A percentile compares a stretch with the other conserved stretches of the same genome.
These are phyloP conservation scores for Lanmaoa rubissima DNA, from an alignment of 768 basidiomycete genomes.

Conservation along the genomic window DNA sequence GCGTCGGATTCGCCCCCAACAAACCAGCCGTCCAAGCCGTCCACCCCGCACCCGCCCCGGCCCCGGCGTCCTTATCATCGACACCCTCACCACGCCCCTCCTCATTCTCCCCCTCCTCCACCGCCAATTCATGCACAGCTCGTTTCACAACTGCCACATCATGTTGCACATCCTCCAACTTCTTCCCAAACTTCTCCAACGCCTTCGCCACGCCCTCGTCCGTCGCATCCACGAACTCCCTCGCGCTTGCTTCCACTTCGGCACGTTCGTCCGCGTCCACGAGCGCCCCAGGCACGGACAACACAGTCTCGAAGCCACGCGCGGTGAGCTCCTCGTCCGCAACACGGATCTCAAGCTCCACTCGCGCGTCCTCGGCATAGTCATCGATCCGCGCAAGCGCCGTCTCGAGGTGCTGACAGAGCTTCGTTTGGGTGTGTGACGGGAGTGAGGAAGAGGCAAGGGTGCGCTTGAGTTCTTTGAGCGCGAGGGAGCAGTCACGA, in stretches of 20 bases:
- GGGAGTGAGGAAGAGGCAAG: constrained; percentile 12
- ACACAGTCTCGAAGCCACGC: constrained; percentile 66
- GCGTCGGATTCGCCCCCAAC: constrained; percentile 36
- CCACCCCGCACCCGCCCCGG: constrained; percentile 24
- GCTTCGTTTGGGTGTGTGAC: not conserved
- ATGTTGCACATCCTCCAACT: constrained; percentile 71
- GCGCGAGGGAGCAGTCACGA: constrained; percentile 65
- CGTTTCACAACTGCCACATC: constrained; percentile 72
- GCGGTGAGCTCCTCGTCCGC: constrained; percentile 68
- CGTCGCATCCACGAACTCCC: constrained; percentile 32
- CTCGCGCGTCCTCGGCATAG: constrained; percentile 74
- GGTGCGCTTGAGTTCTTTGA: constrained; percentile 52
- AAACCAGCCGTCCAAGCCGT: constrained; percentile 61
- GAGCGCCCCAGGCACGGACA: constrained; percentile 54
- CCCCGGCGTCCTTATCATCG: not conserved
- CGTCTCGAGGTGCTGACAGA: constrained; percentile 38
- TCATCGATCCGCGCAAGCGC: constrained; percentile 67
- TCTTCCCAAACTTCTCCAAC: constrained; percentile 47
- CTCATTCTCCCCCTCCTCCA: not conserved
- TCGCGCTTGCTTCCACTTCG: constrained; percentile 50
- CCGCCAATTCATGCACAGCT: constrained; percentile 45
- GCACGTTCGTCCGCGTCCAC: constrained; percentile 19
- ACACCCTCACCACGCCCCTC: not conserved
- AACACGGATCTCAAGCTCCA: constrained; percentile 77
- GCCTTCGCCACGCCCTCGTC: constrained; percentile 36